Percentiles rank a stretch among this genome's conserved stretches.
phyloP scores from a whole-genome alignment of 139 green algal genomes.

The Medakamo hakoo region DNA sequence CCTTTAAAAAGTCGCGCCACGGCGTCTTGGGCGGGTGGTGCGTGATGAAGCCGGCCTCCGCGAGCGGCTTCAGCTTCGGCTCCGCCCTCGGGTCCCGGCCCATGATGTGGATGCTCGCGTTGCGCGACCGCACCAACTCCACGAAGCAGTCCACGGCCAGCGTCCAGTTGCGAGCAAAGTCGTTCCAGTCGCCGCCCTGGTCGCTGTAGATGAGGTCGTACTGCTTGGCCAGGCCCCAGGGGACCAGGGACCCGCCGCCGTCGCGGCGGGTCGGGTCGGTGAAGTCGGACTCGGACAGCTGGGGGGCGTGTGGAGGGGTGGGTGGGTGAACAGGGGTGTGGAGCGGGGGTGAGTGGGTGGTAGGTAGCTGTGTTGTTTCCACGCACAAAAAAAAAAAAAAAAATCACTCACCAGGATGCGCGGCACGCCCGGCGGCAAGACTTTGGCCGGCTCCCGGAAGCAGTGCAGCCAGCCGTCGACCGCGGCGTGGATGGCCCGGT shows the following conservation, averaged over 20 bases:
- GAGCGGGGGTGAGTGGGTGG: too few relatives aligned
- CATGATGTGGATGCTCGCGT: slow-evolving; percentile 2
- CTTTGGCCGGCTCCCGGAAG: slow-evolving; percentile 9
- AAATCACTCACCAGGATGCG: slow-evolving; percentile 11
- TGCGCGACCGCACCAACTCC: slow-evolving; percentile 6
- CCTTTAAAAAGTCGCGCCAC: slow-evolving; percentile 13
- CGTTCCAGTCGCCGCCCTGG: slow-evolving; percentile 19
- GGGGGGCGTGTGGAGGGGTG: too few relatives aligned
- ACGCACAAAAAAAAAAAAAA: too few relatives aligned
- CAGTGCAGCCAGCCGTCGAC: slow-evolving; percentile 18
- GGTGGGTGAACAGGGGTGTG: too few relatives aligned
- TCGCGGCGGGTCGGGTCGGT: slow-evolving; percentile 9
- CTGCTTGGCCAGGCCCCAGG: slow-evolving; percentile 8
- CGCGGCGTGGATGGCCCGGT: slow-evolving; percentile 6
- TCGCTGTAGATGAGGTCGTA: slow-evolving; percentile 17
- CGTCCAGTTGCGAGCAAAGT: slow-evolving; percentile 19
- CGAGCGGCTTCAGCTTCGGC: slow-evolving; percentile 3
- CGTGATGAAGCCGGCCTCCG: slow-evolving; percentile 2
- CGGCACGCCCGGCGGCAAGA: slow-evolving; percentile 9
- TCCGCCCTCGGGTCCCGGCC: slow-evolving; percentile 1
- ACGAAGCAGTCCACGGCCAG: slow-evolving; percentile 11
- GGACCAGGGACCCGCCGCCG: slow-evolving; percentile 7
- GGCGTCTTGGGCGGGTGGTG: slow-evolving; percentile 1
- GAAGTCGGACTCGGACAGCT: slow-evolving; percentile 15
- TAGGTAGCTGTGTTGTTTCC: too few relatives aligned